Percentiles rank a stretch among this genome's conserved stretches.
Conservation (phyloP, 78 protist species). For the Creolimax fragrantissima region DNA sequence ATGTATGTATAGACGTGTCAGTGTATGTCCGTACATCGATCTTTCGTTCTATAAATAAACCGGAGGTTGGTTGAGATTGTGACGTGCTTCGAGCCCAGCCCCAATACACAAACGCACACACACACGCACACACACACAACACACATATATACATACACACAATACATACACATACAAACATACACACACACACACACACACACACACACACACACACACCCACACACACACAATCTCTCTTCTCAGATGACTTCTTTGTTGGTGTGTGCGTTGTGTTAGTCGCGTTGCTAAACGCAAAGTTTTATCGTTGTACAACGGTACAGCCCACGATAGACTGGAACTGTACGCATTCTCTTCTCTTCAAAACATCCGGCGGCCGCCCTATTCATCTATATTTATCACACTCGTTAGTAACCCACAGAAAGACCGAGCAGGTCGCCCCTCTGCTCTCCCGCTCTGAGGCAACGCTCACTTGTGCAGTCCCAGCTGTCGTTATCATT, state of each 20-base stretch:
- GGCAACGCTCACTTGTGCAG: neutral
- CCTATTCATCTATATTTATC: too few relatives aligned
- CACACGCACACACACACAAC: neutral
- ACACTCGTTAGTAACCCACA: too few relatives aligned
- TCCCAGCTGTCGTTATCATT: neutral
- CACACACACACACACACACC: neutral
- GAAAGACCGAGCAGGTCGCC: too few relatives aligned
- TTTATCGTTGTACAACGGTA: neutral
- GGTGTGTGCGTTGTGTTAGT: neutral
- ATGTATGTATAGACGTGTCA: neutral
- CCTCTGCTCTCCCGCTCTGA: neutral
- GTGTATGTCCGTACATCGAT: neutral
- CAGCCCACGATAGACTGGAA: too few relatives aligned
- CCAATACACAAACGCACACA: neutral
- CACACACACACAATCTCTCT: neutral
- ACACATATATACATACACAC: too few relatives aligned
- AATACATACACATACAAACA: neutral
- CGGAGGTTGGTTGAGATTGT: neutral
- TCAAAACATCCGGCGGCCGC: too few relatives aligned
- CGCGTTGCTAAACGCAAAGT: neutral
- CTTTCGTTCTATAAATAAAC: neutral
- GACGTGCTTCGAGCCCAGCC: neutral
- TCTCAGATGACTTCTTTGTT: neutral
- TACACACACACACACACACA: conserved; percentile 7
- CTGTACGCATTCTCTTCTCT: too few relatives aligned